These are phyloP conservation scores for Tuber borchii DNA, from an alignment of 495 filamentous ascomycete species.

Conservation along the genomic window DNA sequence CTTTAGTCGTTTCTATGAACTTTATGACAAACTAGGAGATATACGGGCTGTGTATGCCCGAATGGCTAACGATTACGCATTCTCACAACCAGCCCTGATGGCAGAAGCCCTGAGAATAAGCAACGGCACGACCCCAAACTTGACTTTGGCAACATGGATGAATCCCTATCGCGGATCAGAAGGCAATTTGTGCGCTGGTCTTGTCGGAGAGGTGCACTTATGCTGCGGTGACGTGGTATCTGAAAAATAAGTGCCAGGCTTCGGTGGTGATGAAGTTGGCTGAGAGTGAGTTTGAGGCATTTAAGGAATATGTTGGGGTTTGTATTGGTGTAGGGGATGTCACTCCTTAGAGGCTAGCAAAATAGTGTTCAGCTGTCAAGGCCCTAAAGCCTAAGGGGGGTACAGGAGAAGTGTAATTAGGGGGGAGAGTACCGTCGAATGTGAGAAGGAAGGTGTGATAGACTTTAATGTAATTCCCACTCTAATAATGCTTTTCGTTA, in stretches of 20 bases:
- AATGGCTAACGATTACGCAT: conserved; percentile 50
- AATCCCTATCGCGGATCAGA: conserved; percentile 40
- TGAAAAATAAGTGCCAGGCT: conserved; percentile 56
- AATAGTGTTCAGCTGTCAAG: conserved; percentile 48
- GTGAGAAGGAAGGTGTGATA: background rate
- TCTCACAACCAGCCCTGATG: conserved; percentile 45
- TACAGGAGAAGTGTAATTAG: background rate
- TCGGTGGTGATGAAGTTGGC: conserved; percentile 49
- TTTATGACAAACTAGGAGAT: background rate
- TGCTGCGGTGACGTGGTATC: conserved; percentile 67
- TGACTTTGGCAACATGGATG: conserved; percentile 44
- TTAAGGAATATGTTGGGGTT: conserved; percentile 53
- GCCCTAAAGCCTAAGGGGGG: conserved; percentile 15
- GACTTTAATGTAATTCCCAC: background rate
- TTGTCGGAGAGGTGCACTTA: conserved; percentile 60
- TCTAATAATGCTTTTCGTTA: background rate
- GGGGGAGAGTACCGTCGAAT: background rate
- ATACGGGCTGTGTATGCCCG: background rate
- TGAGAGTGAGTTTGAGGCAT: conserved; percentile 52
- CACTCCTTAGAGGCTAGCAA: conserved; percentile 49
- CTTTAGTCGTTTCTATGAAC: no score
- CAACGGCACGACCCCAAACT: background rate
- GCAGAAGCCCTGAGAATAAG: conserved; percentile 24
- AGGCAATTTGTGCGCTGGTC: conserved; percentile 54
- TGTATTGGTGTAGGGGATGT: conserved; percentile 56